phyloP scores from a whole-genome alignment of 2,329 filamentous ascomycete genomes.

The Stromatinia cepivora region DNA sequence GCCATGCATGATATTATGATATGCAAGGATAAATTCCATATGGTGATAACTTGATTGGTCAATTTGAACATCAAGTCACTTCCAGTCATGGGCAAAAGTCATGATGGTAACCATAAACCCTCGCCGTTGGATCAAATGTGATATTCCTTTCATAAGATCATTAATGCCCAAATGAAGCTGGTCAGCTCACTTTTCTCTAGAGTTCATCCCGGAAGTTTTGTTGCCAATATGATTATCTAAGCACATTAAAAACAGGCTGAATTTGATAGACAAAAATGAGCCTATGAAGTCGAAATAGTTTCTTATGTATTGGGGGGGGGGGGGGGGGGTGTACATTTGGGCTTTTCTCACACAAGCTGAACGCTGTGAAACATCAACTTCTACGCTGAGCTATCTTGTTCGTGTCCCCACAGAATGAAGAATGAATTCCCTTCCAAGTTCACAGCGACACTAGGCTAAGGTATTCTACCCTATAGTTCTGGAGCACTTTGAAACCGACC shows the following conservation, averaged over 20 bases:
- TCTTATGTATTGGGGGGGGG: no score
- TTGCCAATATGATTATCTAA: not conserved
- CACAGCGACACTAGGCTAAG: not conserved
- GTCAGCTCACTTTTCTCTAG: not conserved
- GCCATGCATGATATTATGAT: constrained; percentile 9
- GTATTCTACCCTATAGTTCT: not conserved
- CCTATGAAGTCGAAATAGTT: not conserved
- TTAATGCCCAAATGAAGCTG: not conserved
- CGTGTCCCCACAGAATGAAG: constrained; percentile 12
- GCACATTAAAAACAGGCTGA: not conserved
- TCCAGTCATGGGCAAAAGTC: not conserved
- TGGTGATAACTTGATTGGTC: constrained; percentile 16
- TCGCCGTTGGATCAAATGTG: not conserved
- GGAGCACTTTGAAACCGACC: constrained; percentile 4
- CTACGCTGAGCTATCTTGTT: constrained; percentile 8
- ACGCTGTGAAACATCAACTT: not conserved
- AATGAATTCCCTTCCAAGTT: not conserved
- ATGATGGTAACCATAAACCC: not conserved
- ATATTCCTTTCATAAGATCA: not conserved
- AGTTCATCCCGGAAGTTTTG: not conserved
- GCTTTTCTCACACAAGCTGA: constrained; percentile 13
- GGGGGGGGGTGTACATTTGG: not conserved
- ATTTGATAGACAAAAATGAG: not conserved
- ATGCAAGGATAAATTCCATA: not conserved
- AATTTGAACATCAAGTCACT: constrained; percentile 12